Percentiles rank a stretch among this genome's conserved stretches.
Conservation (phyloP, 768 basidiomycete genomes). For the Plicaturopsis crispa region DNA sequence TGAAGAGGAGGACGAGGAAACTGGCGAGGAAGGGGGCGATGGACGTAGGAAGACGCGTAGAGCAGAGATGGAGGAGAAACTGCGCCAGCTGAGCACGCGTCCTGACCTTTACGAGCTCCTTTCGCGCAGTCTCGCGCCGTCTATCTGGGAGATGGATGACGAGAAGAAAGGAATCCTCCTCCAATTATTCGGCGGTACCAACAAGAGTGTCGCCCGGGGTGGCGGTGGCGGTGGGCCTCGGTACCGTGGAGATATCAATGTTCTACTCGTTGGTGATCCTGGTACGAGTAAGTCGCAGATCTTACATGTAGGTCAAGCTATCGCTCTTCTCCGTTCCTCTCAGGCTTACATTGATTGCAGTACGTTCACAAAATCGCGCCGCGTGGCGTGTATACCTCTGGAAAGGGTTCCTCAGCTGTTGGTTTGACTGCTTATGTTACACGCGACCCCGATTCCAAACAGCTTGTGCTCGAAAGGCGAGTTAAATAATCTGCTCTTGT, state of each 20-base stretch:
- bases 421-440: constrained; percentile 99
- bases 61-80: constrained; percentile 74
- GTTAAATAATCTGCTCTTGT: constrained; percentile 9
- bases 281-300: constrained; percentile 97
- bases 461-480: constrained; percentile 92
- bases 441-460: constrained; percentile 96
- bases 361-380: constrained; percentile 99
- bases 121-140: constrained; percentile 81
- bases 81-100: constrained; percentile 62
- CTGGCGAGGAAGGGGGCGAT: constrained; percentile 27
- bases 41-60: constrained; percentile 31
- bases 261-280: constrained; percentile 94
- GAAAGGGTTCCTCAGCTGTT: constrained; percentile 97
- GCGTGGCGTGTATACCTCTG: constrained; percentile 94
- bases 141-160: constrained; percentile 98
- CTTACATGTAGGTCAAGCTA: constrained; percentile 71
- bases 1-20: constrained; percentile 55
- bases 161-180: constrained; percentile 97
- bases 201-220: constrained; percentile 88
- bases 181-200: constrained; percentile 96
- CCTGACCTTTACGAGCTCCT: constrained; percentile 86
- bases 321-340: background rate
- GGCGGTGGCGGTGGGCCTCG: constrained; percentile 94
- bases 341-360: no score
- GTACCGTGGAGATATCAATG: constrained; percentile 97